These are phyloP conservation scores for Lepidium didymum DNA, from an alignment of 345 rosid species.

Conservation along the genomic window DNA sequence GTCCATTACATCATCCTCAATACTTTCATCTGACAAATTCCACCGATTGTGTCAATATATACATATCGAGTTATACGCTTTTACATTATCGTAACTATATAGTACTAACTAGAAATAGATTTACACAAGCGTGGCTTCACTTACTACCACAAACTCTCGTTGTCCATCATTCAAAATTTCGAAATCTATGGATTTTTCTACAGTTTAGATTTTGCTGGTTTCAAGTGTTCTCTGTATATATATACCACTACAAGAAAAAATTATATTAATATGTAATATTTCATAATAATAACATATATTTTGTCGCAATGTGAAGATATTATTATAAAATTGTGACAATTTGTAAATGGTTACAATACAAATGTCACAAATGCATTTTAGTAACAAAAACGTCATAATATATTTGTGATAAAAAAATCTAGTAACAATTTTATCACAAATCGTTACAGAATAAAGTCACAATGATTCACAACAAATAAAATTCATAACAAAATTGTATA, in stretches of 20 bases:
- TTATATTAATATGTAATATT: too few species aligned
- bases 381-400: too few species aligned
- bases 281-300: too few species aligned
- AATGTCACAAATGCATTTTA: too few species aligned
- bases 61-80: neutral
- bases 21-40: constrained; percentile 19
- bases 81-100: neutral
- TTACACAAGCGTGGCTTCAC: constrained; percentile 8
- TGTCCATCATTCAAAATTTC: neutral
- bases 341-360: too few species aligned
- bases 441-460: too few species aligned
- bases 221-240: neutral
- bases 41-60: constrained; percentile 13
- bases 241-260: constrained; percentile 11
- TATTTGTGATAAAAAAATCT: too few species aligned
- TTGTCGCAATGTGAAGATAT: too few species aligned
- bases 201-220: constrained; percentile 10
- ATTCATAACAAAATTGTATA: too few species aligned
- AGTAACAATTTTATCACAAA: too few species aligned
- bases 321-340: too few species aligned
- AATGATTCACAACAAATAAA: too few species aligned
- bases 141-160: neutral
- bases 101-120: neutral
- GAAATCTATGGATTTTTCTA: constrained; percentile 11
- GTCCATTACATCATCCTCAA: constrained; percentile 20